A percentile compares a stretch with the other conserved stretches of the same genome.
Conservation (phyloP, 805 yeast species). For the Lipomyces orientalis region DNA sequence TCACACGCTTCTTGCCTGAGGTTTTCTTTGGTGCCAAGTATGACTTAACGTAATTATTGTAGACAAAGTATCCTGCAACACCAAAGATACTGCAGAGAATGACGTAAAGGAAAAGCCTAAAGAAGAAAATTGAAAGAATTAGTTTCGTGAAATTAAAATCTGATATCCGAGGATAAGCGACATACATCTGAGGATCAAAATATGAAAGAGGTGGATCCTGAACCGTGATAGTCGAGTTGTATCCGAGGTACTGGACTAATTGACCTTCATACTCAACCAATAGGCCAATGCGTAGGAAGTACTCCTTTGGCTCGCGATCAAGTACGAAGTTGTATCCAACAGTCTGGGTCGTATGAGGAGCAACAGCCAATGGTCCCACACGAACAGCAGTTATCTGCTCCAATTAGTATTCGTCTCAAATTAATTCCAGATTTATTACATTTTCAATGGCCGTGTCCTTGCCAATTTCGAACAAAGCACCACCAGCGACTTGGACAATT, state of each 20-base stretch:
- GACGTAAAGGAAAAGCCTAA: slow-evolving; percentile 29
- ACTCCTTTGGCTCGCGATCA: slow-evolving; percentile 37
- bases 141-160: not conserved
- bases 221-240: slow-evolving; percentile 51
- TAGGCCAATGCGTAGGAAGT: slow-evolving; percentile 30
- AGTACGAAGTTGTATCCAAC: slow-evolving; percentile 28
- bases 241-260: slow-evolving; percentile 30
- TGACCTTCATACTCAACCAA: slow-evolving; percentile 36
- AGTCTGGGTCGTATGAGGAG: slow-evolving; percentile 18
- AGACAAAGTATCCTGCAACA: slow-evolving; percentile 32
- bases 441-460: slow-evolving; percentile 28
- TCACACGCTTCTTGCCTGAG: slow-evolving; percentile 30
- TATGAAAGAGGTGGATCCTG: slow-evolving; percentile 69
- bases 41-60: slow-evolving; percentile 23
- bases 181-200: slow-evolving; percentile 63
- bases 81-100: slow-evolving; percentile 25
- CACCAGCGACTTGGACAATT: slow-evolving; percentile 34
- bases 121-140: not conserved
- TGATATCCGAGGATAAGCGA: not conserved
- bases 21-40: slow-evolving; percentile 30
- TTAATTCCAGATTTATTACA: slow-evolving; percentile 12
- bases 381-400: slow-evolving; percentile 34
- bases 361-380: slow-evolving; percentile 30
- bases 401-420: not conserved
- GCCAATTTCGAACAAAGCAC: slow-evolving; percentile 29